phyloP scores from a whole-genome alignment of 1,284 basidiomycete species.

The Trichosporon coremiiforme region DNA sequence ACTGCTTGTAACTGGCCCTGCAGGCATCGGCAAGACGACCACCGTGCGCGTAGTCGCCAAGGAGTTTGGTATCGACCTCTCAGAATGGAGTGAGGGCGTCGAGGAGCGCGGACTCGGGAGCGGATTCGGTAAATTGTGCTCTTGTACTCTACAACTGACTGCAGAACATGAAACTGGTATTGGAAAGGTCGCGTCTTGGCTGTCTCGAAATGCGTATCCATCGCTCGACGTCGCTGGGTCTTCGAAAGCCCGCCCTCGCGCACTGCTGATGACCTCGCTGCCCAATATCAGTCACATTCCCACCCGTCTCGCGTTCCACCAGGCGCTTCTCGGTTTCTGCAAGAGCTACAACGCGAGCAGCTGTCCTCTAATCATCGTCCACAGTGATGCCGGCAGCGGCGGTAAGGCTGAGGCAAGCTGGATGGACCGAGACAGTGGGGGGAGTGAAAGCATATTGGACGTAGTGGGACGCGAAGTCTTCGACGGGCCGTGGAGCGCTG shows the following conservation, averaged over 20 bases:
- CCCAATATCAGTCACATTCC: slow-evolving; percentile 80
- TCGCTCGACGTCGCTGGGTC: slow-evolving; percentile 65
- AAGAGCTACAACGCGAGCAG: slow-evolving; percentile 51
- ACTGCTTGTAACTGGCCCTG: slow-evolving; percentile 81
- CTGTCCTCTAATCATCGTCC: slow-evolving; percentile 76
- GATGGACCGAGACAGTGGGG: slow-evolving; percentile 56
- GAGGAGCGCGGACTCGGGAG: slow-evolving; percentile 52
- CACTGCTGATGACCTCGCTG: slow-evolving; percentile 87
- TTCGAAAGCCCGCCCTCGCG: slow-evolving; percentile 37
- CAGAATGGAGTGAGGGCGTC: slow-evolving; percentile 72
- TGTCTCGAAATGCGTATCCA: slow-evolving; percentile 67
- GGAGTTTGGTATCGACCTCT: slow-evolving; percentile 75
- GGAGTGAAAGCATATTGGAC: slow-evolving; percentile 61
- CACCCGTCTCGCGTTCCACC: slow-evolving; percentile 76
- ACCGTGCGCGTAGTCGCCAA: slow-evolving; percentile 73
- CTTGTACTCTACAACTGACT: neutral
- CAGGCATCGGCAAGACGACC: slow-evolving; percentile 88
- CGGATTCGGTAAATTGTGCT: slow-evolving; percentile 37
- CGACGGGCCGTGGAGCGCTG: slow-evolving; percentile 69
- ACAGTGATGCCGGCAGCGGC: slow-evolving; percentile 78
- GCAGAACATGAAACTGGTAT: slow-evolving; percentile 66
- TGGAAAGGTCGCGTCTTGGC: slow-evolving; percentile 75
- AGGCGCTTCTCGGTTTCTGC: slow-evolving; percentile 66
- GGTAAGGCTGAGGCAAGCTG: slow-evolving; percentile 64
- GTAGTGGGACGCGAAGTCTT: slow-evolving; percentile 62